Base-by-base conservation (phyloP, 2,329 filamentous ascomycete species). In the Fulvia fulva region DNA sequence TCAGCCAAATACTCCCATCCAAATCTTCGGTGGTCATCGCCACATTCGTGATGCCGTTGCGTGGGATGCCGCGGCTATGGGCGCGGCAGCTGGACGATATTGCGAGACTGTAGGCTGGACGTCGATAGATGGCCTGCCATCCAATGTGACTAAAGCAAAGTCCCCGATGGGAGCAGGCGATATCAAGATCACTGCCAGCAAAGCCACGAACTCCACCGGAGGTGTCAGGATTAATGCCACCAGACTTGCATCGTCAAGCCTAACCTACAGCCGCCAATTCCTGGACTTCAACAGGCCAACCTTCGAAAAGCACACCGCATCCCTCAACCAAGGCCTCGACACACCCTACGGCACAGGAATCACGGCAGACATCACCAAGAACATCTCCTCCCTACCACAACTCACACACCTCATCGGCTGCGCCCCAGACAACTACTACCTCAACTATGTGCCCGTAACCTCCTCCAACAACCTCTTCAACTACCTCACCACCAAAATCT, bases 71-170 rank as follows among this genome's bases (percentile, higher is more conserved):
- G 80, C 79, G 64, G 80, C 82, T 5, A 84, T 85, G 4, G 84
- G 79, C 0, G 75, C 88, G 8, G 85, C 87, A 64, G 83, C 84
- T 2, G 85, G 76, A 63, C 63, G 83, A 53, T 88, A 87, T 71
- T 88, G 85, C 68, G 86, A 89, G 73, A 88, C 85, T 1, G 75
- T 88, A 0, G 86, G 86, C 23, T 89, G 84, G 82, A 69, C 87
- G 22, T 81, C 84, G n/a, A 81, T 88, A 73, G 80, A 79, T 51
- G 85, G 85, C 16, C 81, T 88, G 22, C 77, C 74, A 16, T 65
- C 70, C 23, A 77, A 75, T 19, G 76, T 78, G 21, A 64, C 62
- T 16, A 34, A 41, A 16, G 77, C 76, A 3, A 76, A 75, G 51
- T 79, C 75, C 16, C 76, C 72, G 5, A 71, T 70, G 47, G 72